A percentile compares a stretch with the other conserved stretches of the same genome.
Evolutionary conservation across 2,329 filamentous ascomycete species (phyloP).

Genomic region (Calonectria henricotiae): DNA sequence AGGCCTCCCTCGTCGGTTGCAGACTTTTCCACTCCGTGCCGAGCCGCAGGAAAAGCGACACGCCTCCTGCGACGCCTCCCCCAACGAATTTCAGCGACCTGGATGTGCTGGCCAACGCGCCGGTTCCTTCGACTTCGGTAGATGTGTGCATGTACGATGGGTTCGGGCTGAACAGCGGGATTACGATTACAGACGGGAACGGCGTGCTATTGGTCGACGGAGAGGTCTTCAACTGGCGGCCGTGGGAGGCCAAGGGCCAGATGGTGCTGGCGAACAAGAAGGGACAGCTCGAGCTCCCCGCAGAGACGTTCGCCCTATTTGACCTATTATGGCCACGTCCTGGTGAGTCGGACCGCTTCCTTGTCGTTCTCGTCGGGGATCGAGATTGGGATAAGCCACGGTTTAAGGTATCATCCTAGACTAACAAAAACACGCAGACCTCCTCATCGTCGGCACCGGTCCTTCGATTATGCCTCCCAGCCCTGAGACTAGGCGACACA

Average conservation of each 20-base stretch:
- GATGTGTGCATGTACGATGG: slow-evolving; percentile 88
- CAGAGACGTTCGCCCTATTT: slow-evolving; percentile 82
- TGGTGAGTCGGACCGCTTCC: slow-evolving; percentile 68
- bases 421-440: slow-evolving; percentile 69
- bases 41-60: slow-evolving; percentile 42
- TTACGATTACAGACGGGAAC: slow-evolving; percentile 77
- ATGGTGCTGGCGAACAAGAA: slow-evolving; percentile 78
- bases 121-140: slow-evolving; percentile 85
- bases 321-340: slow-evolving; percentile 89
- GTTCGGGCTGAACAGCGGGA: slow-evolving; percentile 88
- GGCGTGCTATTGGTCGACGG: slow-evolving; percentile 87
- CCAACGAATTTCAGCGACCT: slow-evolving; percentile 80
- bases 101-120: slow-evolving; percentile 84
- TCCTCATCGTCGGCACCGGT: slow-evolving; percentile 92
- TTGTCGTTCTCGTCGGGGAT: neutral
- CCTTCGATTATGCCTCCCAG: slow-evolving; percentile 82
- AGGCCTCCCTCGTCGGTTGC: slow-evolving; percentile 23
- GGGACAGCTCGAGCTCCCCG: slow-evolving; percentile 85
- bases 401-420: slow-evolving; percentile 1
- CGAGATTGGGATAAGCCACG: neutral
- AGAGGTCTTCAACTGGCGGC: slow-evolving; percentile 91
- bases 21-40: slow-evolving; percentile 47
- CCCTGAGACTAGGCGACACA: slow-evolving; percentile 79
- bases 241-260: slow-evolving; percentile 75
- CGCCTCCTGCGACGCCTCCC: slow-evolving; percentile 56